Percentiles rank a stretch among this genome's conserved stretches.
phyloP scores from a whole-genome alignment of 495 filamentous ascomycete species.

The Clavariopsis aquatica region DNA sequence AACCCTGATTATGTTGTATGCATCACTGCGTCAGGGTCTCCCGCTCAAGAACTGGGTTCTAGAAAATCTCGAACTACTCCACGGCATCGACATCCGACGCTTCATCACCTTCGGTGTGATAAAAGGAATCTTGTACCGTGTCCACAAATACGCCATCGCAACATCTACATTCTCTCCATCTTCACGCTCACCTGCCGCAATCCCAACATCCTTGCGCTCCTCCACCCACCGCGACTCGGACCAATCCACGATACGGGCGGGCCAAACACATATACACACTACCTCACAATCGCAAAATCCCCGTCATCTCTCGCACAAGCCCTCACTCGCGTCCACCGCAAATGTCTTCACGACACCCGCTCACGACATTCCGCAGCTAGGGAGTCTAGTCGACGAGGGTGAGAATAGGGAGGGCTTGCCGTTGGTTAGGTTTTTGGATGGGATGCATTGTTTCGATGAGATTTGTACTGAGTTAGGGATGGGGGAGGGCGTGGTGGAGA shows the following conservation, averaged over 20 bases:
- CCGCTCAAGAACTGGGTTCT: slow-evolving; percentile 80
- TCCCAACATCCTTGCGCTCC: slow-evolving; percentile 33
- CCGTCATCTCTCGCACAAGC: slow-evolving; percentile 20
- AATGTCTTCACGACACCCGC: background rate
- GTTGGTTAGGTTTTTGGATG: slow-evolving; percentile 73
- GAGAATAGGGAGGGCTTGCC: slow-evolving; percentile 31
- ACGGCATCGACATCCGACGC: slow-evolving; percentile 79
- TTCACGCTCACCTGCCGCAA: background rate
- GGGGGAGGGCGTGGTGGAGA: slow-evolving; percentile 58
- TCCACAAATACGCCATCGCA: slow-evolving; percentile 84
- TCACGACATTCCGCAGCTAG: slow-evolving; percentile 7
- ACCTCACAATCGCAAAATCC: background rate
- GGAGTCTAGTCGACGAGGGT: slow-evolving; percentile 15
- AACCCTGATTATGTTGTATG: slow-evolving; percentile 70
- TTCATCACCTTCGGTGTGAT: slow-evolving; percentile 95
- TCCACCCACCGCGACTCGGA: background rate
- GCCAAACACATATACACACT: background rate
- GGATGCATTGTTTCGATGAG: slow-evolving; percentile 83
- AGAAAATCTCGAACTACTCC: slow-evolving; percentile 65
- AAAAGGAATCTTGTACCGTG: slow-evolving; percentile 90
- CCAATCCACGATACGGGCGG: background rate
- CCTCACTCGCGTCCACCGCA: slow-evolving; percentile 9
- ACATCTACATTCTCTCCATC: slow-evolving; percentile 28
- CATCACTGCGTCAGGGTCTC: slow-evolving; percentile 71
- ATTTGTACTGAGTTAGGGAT: slow-evolving; percentile 77